Conservation (phyloP, 306 rosid species). For the Quercus ilex region DNA sequence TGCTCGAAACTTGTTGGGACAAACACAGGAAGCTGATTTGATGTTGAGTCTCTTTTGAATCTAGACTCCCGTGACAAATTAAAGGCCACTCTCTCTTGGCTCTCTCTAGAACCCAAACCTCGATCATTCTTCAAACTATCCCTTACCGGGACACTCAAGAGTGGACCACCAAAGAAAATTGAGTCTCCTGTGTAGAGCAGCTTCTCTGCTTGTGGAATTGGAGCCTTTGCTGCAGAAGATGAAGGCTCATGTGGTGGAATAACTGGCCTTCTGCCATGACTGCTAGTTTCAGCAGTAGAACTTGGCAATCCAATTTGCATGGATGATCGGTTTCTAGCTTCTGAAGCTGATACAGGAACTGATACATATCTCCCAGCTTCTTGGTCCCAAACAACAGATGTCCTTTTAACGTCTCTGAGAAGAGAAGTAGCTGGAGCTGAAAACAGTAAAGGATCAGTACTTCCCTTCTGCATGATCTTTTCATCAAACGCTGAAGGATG, state of each 20-base stretch:
- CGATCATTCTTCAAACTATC: conserved; percentile 64
- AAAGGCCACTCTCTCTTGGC: conserved; percentile 46
- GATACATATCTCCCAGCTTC: conserved; percentile 98
- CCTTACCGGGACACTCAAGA: conserved; percentile 62
- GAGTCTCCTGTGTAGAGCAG: conserved; percentile 91
- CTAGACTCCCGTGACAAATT: conserved; percentile 70
- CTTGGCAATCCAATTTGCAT: conserved; percentile 49
- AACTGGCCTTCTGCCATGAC: conserved; percentile 44
- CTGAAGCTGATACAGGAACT: conserved; percentile 73
- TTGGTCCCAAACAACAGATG: conserved; percentile 99
- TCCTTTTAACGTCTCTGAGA: conserved; percentile 80
- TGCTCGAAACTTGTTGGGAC: conserved; percentile 70
- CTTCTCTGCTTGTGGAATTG: conserved; percentile 57
- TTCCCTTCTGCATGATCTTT: conserved; percentile 52
- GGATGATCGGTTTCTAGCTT: conserved; percentile 62
- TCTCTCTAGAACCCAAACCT: conserved; percentile 38
- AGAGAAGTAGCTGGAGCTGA: conserved; percentile 68
- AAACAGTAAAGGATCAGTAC: conserved; percentile 59
- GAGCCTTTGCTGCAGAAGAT: conserved; percentile 51
- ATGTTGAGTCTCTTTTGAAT: conserved; percentile 67
- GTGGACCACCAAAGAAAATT: conserved; percentile 92
- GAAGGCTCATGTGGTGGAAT: conserved; percentile 47
- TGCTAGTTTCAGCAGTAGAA: conserved; percentile 50
- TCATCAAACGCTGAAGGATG: conserved; percentile 65
- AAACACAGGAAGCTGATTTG: conserved; percentile 95